A percentile compares a stretch with the other conserved stretches of the same genome.
phyloP scores from a whole-genome alignment of 306 rosid species.

The Lathyrus aphaca region DNA sequence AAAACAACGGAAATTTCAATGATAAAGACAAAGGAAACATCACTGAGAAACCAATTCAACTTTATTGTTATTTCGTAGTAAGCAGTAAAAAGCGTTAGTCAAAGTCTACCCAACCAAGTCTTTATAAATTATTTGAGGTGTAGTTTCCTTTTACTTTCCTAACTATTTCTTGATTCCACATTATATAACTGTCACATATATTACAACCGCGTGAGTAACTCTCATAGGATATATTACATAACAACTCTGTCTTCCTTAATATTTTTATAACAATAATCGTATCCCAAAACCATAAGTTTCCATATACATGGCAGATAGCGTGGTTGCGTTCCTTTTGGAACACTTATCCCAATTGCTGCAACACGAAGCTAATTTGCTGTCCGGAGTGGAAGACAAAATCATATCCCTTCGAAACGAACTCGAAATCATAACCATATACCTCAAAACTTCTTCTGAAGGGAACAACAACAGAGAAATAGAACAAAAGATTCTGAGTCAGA shows the following conservation, averaged over 20 bases:
- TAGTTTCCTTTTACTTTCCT: neutral
- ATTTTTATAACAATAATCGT: neutral
- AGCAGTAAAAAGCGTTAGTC: too few species aligned
- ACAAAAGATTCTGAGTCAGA: neutral
- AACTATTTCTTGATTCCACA: neutral
- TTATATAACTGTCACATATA: neutral
- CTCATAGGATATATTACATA: neutral
- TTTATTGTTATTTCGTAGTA: too few species aligned
- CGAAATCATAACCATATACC: neutral
- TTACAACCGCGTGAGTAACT: too few species aligned
- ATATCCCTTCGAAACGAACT: conserved; percentile 3
- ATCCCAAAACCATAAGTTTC: neutral
- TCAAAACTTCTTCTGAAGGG: neutral
- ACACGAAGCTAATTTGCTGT: conserved; percentile 8
- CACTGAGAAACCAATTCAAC: neutral
- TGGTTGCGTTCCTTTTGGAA: conserved; percentile 16
- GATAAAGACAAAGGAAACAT: too few species aligned
- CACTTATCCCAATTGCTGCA: neutral
- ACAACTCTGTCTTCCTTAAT: neutral
- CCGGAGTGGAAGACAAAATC: conserved; percentile 9
- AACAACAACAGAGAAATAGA: neutral
- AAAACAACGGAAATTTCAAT: too few species aligned
- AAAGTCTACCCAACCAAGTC: too few species aligned
- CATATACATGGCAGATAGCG: conserved; percentile 1
- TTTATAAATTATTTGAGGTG: too few species aligned